Evolutionary conservation across 2,329 filamentous ascomycete species (phyloP).

Genomic region (Penicillium sp.): DNA sequence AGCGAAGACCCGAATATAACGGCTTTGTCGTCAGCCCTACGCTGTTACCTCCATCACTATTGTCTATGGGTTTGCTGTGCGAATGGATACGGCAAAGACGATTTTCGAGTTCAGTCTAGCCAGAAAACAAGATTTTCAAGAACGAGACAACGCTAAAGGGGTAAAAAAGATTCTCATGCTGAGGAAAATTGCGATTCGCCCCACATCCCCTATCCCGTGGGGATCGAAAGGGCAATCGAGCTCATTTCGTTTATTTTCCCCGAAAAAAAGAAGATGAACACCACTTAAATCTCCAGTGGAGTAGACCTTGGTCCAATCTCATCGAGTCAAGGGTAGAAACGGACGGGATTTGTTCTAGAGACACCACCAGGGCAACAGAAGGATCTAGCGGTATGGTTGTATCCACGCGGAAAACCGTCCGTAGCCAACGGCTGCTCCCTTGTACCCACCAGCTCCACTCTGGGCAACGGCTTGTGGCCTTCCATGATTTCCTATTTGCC

Average conservation of each 20-base stretch:
- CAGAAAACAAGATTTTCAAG: neutral
- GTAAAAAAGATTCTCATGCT: too few relatives aligned
- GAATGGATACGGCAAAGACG: neutral
- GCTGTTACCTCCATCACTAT: too few relatives aligned
- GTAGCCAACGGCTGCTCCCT: neutral
- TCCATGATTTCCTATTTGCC: neutral
- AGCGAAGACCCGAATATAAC: neutral
- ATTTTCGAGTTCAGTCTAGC: neutral
- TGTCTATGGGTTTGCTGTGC: too few relatives aligned
- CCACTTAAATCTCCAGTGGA: too few relatives aligned
- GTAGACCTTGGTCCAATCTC: too few relatives aligned
- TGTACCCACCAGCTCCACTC: neutral
- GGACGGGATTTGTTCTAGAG: neutral
- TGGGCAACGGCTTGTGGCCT: neutral
- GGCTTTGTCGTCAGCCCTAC: neutral
- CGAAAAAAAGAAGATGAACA: too few relatives aligned
- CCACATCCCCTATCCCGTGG: neutral
- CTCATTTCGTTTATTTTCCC: too few relatives aligned
- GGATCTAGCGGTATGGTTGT: neutral
- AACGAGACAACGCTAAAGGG: too few relatives aligned
- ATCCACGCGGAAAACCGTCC: neutral
- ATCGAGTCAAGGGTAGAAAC: neutral
- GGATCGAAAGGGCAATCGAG: too few relatives aligned
- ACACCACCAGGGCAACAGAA: neutral
- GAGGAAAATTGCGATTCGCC: neutral